Base-by-base conservation (phyloP, 371 early-diverging fungal genomes). In the Syncephalastrum monosporum region DNA sequence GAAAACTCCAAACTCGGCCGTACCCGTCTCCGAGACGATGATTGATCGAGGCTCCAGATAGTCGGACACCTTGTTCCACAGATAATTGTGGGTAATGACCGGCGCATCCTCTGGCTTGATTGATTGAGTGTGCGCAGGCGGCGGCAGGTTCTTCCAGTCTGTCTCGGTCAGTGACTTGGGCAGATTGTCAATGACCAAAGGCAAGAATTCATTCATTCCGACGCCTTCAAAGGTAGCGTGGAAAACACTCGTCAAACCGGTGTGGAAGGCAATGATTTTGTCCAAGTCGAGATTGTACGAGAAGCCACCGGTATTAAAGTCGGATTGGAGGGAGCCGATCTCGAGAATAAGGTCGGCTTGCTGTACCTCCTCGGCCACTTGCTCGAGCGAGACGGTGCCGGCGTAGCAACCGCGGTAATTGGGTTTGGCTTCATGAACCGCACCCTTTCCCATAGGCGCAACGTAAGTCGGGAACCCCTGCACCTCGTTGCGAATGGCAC, bases 291-390 rank as follows among this genome's bases (percentile, higher is more conserved):
- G 42, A 16, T 55, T 59, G 42, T 61, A 67, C 3, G 75, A 62
- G 60, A 74, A 81, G 19, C 72, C 74, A 51, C 79, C 83, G 5
- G 79, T 81, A 53, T 82, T 82, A 59, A 75, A 79, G 60, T 82
- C 83, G 42, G 75, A 61, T 42, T 73, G 68, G 56, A 81, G 54
- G 8, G 74, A 55, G 5, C 81, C 81, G 29, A 82, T 44, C 23
- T 71, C 69, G 17, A 82, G 48, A 21, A 82, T 65, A 44, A 79
- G 55, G 46, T 82, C 79, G 10, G 72, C 48, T 10, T 59, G 16
- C 44, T 68, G 60, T 14, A 82, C 66, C 41, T 73, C 75, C 12
- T 66, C 50, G 51, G 46, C 51, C 17, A 77, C 57, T 21, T 63
- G 61, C 17, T 56, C 60, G 19, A 71, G 45, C 12, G 66, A 62